A percentile compares a stretch with the other conserved stretches of the same genome.
phyloP scores from a whole-genome alignment of 2,329 filamentous ascomycete genomes.

The Nothopassalora personata region DNA sequence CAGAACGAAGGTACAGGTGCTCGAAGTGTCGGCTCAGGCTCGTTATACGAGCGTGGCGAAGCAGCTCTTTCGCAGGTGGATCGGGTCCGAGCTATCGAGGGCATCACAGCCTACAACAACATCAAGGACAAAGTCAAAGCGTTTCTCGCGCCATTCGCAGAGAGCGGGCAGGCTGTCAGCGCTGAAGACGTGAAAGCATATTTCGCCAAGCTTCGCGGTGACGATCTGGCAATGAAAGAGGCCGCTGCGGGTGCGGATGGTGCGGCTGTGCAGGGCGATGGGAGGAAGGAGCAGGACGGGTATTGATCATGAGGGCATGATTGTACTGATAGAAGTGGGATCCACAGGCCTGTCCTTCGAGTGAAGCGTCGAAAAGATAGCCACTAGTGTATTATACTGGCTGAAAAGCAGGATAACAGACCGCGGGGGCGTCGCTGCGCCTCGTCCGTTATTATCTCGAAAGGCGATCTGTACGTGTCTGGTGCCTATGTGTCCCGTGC shows the following conservation, averaged over 20 bases:
- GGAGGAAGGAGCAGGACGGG: constrained; percentile 37
- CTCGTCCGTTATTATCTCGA: too few species aligned
- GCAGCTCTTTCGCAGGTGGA: constrained; percentile 88
- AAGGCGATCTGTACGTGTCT: too few species aligned
- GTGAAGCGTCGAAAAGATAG: not conserved
- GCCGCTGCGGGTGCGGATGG: constrained; percentile 27
- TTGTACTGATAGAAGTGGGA: not conserved
- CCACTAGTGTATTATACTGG: not conserved
- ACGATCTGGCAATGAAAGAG: constrained; percentile 53
- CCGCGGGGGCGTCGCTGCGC: too few species aligned
- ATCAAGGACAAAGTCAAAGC: constrained; percentile 93
- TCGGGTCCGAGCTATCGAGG: constrained; percentile 84
- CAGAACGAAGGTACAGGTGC: constrained; percentile 49
- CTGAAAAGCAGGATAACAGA: not conserved
- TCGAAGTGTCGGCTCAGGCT: constrained; percentile 64
- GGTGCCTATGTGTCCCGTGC: not conserved
- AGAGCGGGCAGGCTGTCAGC: constrained; percentile 79
- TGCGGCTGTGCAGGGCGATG: constrained; percentile 23
- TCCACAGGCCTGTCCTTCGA: constrained; percentile 9
- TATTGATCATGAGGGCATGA: constrained; percentile 27
- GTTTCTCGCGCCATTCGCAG: constrained; percentile 89
- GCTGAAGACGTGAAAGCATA: constrained; percentile 96
- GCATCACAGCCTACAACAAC: constrained; percentile 97
- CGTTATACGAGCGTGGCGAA: constrained; percentile 84
- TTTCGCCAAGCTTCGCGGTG: constrained; percentile 89